Base-by-base conservation (phyloP, 257 asterid species). In the Handroanthus guayacan region DNA sequence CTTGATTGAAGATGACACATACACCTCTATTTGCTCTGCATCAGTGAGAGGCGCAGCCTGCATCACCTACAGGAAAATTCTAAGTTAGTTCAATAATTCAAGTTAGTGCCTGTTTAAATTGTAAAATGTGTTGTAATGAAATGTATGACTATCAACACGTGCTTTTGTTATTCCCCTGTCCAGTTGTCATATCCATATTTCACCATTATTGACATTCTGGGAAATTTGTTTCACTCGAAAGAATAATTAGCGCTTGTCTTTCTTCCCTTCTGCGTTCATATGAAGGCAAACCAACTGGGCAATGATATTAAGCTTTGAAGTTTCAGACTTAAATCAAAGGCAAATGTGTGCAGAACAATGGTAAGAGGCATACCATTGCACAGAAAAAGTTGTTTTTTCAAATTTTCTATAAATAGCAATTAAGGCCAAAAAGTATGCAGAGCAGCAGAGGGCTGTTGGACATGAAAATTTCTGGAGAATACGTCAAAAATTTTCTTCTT, bases 1-100 rank as follows among this genome's bases (percentile, higher is more conserved):
- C 84, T 91, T 95, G 6, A 86, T 79, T 55, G 99, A 95, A 77
- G 97, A 92, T 69, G 90, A 83, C 74, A 92, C 92, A 64, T 95
- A 95, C 14, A 77, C 77, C 85, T 92, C 99, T 75, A 95, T 89
- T 84, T 95, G 99, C 89, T 92, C 99, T 55, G 74, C 78, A 73
- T 88, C 97, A 36, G 97, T 85, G 81, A 76, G 80, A 56, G 88
- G 86, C 51, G 79, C 78, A 79, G 80, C 82, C 68, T 87, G 86
- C 89, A 85, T 83, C 74, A 91, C 91, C 98, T 95, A 90, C 82
- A 85, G 61, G 71, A 85, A 78, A 85, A 82, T 57, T 12, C 76
- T 74, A 50, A 71, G 55, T 82, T 58, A 79, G 66, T 54, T 76
- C 55, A 61, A 63, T 12, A 68, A 36, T 69, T 55, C 56, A 31